These are phyloP conservation scores for Wickerhamiella dianesei DNA, from an alignment of 805 yeast species.

Conservation along the genomic window DNA sequence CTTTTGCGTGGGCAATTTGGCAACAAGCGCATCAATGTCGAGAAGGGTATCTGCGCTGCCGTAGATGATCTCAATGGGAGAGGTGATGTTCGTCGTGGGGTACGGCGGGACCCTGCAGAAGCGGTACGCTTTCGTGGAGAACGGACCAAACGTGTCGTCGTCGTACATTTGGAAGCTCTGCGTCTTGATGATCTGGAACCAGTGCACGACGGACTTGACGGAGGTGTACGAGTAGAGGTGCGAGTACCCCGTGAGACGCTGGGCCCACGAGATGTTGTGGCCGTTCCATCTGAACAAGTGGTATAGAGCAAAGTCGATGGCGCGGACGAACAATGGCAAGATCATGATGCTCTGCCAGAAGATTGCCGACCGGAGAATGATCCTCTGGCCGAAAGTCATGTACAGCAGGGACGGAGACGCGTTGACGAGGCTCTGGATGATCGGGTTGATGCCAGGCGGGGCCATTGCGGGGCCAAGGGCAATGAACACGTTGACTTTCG, in stretches of 20 bases:
- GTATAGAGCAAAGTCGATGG: slow-evolving; percentile 58
- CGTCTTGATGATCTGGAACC: slow-evolving; percentile 80
- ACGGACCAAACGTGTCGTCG: slow-evolving; percentile 38
- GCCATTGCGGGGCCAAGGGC: slow-evolving; percentile 93
- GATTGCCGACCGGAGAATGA: slow-evolving; percentile 59
- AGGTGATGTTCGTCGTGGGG: slow-evolving; percentile 52
- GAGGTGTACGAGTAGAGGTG: slow-evolving; percentile 86
- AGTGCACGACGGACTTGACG: slow-evolving; percentile 86
- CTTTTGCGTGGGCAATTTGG: slow-evolving; percentile 47
- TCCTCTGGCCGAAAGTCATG: slow-evolving; percentile 57
- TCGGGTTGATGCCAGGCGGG: slow-evolving; percentile 69
- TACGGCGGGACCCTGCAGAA: slow-evolving; percentile 40
- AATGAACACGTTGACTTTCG: slow-evolving; percentile 41
- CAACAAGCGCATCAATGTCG: slow-evolving; percentile 64
- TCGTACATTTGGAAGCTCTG: slow-evolving; percentile 76
- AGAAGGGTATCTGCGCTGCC: slow-evolving; percentile 74
- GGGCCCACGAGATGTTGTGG: slow-evolving; percentile 51
- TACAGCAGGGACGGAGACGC: slow-evolving; percentile 64
- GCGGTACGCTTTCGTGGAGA: slow-evolving; percentile 15
- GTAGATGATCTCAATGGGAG: slow-evolving; percentile 67
- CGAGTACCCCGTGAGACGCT: slow-evolving; percentile 67
- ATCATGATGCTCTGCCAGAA: slow-evolving; percentile 70
- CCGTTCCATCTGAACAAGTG: slow-evolving; percentile 72
- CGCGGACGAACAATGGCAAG: slow-evolving; percentile 57
- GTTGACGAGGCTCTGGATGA: slow-evolving; percentile 61